Conservation (phyloP, 2,329 filamentous ascomycete genomes). For the Didymellaceae sp. region DNA sequence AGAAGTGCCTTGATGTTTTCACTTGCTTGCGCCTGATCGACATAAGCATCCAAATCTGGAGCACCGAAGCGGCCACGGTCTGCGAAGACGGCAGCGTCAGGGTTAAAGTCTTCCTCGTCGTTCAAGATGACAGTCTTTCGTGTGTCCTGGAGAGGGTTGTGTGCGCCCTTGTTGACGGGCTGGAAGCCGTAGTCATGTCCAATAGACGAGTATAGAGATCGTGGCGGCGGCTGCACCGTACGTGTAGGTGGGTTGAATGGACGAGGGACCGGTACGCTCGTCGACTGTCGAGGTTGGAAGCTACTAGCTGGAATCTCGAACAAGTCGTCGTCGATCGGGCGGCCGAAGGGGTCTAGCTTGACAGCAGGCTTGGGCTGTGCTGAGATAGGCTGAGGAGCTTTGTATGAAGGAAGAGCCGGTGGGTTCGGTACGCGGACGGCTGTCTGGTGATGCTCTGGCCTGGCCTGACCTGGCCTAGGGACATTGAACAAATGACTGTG, state of each 20-base stretch:
- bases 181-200: conserved; percentile 50
- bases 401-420: conserved; percentile 17
- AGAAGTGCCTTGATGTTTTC: conserved; percentile 82
- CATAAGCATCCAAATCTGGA: conserved; percentile 65
- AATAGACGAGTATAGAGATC: conserved; percentile 61
- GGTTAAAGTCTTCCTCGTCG: conserved; percentile 56
- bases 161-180: conserved; percentile 42
- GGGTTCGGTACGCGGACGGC: conserved; percentile 33
- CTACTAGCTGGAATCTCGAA: conserved; percentile 44
- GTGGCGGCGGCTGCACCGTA: conserved; percentile 58
- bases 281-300: conserved; percentile 39
- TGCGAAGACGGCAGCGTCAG: conserved; percentile 54
- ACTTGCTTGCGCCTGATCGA: conserved; percentile 73
- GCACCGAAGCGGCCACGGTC: conserved; percentile 59
- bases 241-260: conserved; percentile 55
- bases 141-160: conserved; percentile 37
- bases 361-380: conserved; percentile 6
- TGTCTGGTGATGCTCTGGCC: conserved; percentile 59
- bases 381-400: neutral
- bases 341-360: conserved; percentile 26
- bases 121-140: conserved; percentile 51
- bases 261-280: conserved; percentile 54
- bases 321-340: conserved; percentile 40
- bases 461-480: conserved; percentile 56
- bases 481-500: conserved; percentile 58